Percentiles rank a stretch among this genome's conserved stretches.
phyloP scores from a whole-genome alignment of 371 early-diverging fungal genomes.

The Dichotomocladium elegans region DNA sequence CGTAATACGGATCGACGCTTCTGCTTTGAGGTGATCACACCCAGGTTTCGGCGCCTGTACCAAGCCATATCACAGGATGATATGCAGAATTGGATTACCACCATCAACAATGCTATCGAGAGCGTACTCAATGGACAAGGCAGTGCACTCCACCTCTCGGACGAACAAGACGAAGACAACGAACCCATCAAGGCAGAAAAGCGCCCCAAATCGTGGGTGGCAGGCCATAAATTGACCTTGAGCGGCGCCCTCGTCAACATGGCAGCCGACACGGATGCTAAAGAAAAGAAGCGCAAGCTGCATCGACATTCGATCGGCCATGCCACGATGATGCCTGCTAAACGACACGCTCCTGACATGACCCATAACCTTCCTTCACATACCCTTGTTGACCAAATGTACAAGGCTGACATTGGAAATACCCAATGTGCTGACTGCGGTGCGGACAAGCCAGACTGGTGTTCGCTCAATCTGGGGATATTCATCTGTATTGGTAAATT shows the following conservation, averaged over 20 bases:
- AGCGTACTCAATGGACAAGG: conserved; percentile 61
- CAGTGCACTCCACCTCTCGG: conserved; percentile 22
- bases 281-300: conserved; percentile 1
- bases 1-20: conserved; percentile 69
- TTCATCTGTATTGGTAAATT: conserved; percentile 87
- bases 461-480: conserved; percentile 86
- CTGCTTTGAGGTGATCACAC: conserved; percentile 73
- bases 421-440: conserved; percentile 85
- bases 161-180: not conserved
- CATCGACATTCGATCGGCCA: conserved; percentile 3
- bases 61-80: conserved; percentile 74
- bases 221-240: not conserved
- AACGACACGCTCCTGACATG: not conserved
- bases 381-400: conserved; percentile 18
- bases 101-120: conserved; percentile 71
- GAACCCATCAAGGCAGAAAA: not conserved
- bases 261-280: not conserved
- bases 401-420: conserved; percentile 55
- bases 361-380: not conserved
- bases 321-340: not conserved
- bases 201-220: not conserved
- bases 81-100: conserved; percentile 62
- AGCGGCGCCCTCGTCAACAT: conserved; percentile 1
- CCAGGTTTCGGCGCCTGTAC: conserved; percentile 59
- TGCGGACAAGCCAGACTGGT: conserved; percentile 86